A percentile compares a stretch with the other conserved stretches of the same genome.
Conservation (phyloP, 2,329 filamentous ascomycete species). For the Fusarium guadeloupense region DNA sequence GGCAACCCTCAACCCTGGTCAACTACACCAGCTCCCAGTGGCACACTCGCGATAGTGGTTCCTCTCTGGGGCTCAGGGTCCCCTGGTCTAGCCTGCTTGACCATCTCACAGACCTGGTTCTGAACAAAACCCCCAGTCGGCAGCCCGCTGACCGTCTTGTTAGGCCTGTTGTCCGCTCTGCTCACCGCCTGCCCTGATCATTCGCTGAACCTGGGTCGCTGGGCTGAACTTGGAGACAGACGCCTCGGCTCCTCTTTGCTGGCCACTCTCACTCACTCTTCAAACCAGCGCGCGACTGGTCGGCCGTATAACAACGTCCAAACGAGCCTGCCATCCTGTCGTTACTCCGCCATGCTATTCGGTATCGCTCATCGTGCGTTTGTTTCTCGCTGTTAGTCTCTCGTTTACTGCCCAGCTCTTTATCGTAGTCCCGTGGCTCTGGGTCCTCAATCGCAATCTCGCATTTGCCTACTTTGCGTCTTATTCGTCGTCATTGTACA, state of each 20-base stretch:
- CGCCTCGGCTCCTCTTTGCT: conserved; percentile 24
- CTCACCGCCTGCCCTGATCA: conserved; percentile 44
- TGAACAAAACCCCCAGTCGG: conserved; percentile 20
- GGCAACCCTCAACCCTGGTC: conserved; percentile 18
- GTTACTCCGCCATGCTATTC: conserved; percentile 42
- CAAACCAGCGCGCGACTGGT: conserved; percentile 40
- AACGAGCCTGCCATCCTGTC: conserved; percentile 32
- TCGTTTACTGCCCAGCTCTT: conserved; percentile 35
- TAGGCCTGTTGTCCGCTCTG: conserved; percentile 31
- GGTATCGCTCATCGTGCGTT: conserved; percentile 32
- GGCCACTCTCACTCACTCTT: conserved; percentile 32
- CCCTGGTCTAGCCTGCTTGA: conserved; percentile 33
- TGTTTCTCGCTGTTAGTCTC: conserved; percentile 41
- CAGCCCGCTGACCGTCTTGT: conserved; percentile 35
- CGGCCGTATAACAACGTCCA: conserved; percentile 39
- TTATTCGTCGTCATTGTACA: conserved; percentile 31
- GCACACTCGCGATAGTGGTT: conserved; percentile 27
- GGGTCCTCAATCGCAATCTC: conserved; percentile 28
- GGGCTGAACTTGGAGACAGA: background rate
- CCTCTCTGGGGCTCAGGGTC: conserved; percentile 30
- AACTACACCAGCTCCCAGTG: conserved; percentile 16
- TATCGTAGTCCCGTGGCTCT: conserved; percentile 31
- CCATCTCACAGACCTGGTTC: conserved; percentile 37
- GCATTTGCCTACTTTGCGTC: conserved; percentile 26
- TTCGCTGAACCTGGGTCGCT: conserved; percentile 31